These are phyloP conservation scores for Geotrichum citri-aurantii DNA, from an alignment of 1,139 yeast genomes.

Conservation along the genomic window DNA sequence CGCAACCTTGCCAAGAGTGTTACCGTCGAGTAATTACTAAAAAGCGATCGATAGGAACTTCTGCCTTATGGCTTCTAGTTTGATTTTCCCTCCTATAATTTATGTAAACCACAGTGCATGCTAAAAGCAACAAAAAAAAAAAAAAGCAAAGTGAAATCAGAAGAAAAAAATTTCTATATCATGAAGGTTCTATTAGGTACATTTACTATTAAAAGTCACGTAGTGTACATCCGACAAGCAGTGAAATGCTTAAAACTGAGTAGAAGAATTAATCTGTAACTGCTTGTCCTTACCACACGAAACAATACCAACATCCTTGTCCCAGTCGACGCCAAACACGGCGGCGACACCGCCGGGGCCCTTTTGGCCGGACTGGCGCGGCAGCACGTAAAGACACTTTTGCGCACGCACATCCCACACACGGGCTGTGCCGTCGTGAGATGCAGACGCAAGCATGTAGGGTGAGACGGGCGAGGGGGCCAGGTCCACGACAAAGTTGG, in stretches of 20 bases:
- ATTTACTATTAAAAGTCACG: neutral
- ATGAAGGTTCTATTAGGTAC: neutral
- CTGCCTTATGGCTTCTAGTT: neutral
- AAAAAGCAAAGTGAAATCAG: neutral
- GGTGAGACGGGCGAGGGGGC: constrained; percentile 63
- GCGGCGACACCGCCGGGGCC: constrained; percentile 40
- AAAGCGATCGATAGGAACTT: neutral
- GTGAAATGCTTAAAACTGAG: neutral
- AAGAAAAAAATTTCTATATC: neutral
- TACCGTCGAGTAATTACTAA: constrained; percentile 76
- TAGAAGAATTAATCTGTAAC: constrained; percentile 61
- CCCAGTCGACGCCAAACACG: constrained; percentile 88
- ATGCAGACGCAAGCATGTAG: constrained; percentile 79
- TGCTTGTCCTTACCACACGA: constrained; percentile 95
- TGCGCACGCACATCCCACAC: constrained; percentile 95
- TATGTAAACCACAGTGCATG: neutral
- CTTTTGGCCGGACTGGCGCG: constrained; percentile 48
- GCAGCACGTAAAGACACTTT: constrained; percentile 77
- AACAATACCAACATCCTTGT: constrained; percentile 66
- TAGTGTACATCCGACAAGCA: neutral
- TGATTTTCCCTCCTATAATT: neutral
- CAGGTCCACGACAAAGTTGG: constrained; percentile 80
- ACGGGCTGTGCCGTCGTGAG: constrained; percentile 92
- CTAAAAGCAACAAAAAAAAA: neutral
- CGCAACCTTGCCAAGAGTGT: constrained; percentile 98